These are phyloP conservation scores for Trichoderma afroharzianum DNA, from an alignment of 2,329 filamentous ascomycete species.

Conservation along the genomic window DNA sequence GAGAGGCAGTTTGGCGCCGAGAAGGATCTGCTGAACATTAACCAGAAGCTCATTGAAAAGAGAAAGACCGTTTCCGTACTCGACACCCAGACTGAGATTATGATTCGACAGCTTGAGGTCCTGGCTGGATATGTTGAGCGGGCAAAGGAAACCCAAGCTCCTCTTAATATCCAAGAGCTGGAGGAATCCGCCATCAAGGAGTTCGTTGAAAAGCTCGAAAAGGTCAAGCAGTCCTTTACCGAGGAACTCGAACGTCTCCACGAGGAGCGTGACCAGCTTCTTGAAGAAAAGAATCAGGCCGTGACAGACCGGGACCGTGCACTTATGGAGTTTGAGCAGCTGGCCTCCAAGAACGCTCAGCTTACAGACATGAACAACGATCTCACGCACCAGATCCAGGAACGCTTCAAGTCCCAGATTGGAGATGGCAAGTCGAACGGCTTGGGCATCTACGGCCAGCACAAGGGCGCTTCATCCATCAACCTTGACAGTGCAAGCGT, in stretches of 20 bases:
- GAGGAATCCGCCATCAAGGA: conserved; percentile 91
- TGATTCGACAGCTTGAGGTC: conserved; percentile 86
- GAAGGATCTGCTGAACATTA: conserved; percentile 68
- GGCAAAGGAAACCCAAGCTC: conserved; percentile 77
- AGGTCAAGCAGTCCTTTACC: conserved; percentile 57
- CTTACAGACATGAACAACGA: conserved; percentile 94
- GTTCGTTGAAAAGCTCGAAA: conserved; percentile 71
- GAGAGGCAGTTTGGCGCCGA: conserved; percentile 70
- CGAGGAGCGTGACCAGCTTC: conserved; percentile 71
- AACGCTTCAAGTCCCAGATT: conserved; percentile 79
- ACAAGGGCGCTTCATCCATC: conserved; percentile 48
- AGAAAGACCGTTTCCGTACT: conserved; percentile 91
- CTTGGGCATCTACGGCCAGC: conserved; percentile 54
- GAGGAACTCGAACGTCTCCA: conserved; percentile 57
- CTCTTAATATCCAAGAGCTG: conserved; percentile 75
- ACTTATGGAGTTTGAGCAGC: conserved; percentile 90
- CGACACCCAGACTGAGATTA: conserved; percentile 92
- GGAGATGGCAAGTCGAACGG: conserved; percentile 51
- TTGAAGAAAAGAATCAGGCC: conserved; percentile 80
- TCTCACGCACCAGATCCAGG: conserved; percentile 89
- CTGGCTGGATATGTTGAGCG: conserved; percentile 83
- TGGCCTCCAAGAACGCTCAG: conserved; percentile 92
- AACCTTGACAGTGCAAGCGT: conserved; percentile 53
- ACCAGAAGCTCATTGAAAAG: conserved; percentile 86
- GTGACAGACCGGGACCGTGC: conserved; percentile 87